phyloP scores from a whole-genome alignment of 805 yeast genomes.

The Saccharomyces paradoxus region DNA sequence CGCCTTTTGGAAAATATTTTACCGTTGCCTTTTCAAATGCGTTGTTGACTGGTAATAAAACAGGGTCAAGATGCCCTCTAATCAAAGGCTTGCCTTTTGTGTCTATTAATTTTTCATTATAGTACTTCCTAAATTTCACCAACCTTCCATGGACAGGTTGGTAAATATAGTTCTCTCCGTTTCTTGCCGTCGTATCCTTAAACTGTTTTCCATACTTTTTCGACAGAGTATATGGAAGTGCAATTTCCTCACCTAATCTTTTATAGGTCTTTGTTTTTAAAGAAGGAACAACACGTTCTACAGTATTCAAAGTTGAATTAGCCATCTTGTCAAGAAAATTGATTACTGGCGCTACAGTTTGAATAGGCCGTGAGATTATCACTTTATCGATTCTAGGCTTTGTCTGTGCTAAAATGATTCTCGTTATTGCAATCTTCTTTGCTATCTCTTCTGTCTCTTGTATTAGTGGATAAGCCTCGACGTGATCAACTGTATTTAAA shows the following conservation, averaged over 20 bases:
- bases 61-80: constrained; percentile 54
- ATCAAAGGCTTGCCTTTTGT: constrained; percentile 55
- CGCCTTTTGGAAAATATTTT: constrained; percentile 40
- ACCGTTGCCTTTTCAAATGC: constrained; percentile 40
- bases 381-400: constrained; percentile 28
- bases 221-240: constrained; percentile 45
- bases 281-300: constrained; percentile 55
- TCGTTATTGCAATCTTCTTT: constrained; percentile 33
- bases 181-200: constrained; percentile 24
- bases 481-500: constrained; percentile 34
- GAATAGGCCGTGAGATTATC: constrained; percentile 26
- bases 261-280: constrained; percentile 46
- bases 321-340: constrained; percentile 43
- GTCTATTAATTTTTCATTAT: constrained; percentile 46
- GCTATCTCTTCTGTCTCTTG: constrained; percentile 33
- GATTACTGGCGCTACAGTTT: constrained; percentile 38
- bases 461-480: constrained; percentile 42
- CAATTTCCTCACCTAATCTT: constrained; percentile 40
- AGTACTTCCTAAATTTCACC: constrained; percentile 40
- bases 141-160: constrained; percentile 44
- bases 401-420: constrained; percentile 27
- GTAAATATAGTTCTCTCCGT: constrained; percentile 32
- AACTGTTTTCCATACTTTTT: constrained; percentile 33
- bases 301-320: constrained; percentile 44
- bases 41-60: constrained; percentile 54